Evolutionary conservation across 805 yeast species (phyloP), one percentile per base, ranked within the genome.

Genomic region (Spathaspora arborariae): DNA sequence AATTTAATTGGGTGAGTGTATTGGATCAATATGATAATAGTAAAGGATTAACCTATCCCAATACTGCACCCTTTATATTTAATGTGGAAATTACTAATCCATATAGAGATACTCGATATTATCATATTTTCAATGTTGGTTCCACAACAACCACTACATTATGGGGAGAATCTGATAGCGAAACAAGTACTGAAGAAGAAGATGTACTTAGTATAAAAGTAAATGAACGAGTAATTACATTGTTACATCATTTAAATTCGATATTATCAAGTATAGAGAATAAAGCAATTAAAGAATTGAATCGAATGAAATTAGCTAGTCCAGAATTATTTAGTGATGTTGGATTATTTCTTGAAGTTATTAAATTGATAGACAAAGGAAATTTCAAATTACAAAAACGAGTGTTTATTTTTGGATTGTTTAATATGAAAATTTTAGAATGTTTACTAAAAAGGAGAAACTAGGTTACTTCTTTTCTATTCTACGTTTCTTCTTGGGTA

Each of bases 321-420:
- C 82, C 84, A 1, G 70, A 70, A 7, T 60, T 75, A 22, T 82
- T 88, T 62, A 81, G 77, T 40, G 76, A 75, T 45, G 75, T 80
- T 10, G 77, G 71, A 2, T 63, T 86, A 44, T 81, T 86, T 45
- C 58, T 70, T 59, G 61, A 75, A 72, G 57, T 81, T 70, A 43
- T 70, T 72, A 64, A 72, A 65, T 45, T 74, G 70, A 56, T 74
- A 74, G 74, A 85, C 72, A 53, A 70, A 62, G 60, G 89, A 65
- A 71, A 76, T 74, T 86, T 80, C 62, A 78, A 83, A 52, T 80
- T 78, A 44, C 78, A 79, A 3, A 80, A 80, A 16, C 68, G 96
- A 33, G 74, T 80, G 51, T 84, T 82, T 56, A 67, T 89, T 13
- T 76, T 84, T 55, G 91, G 83, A 38, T 65, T 85, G 45, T 79